Percentiles rank a stretch among this genome's conserved stretches.
Evolutionary conservation across 2,329 filamentous ascomycete species (phyloP).

Genomic region (Xylaria digitata): DNA sequence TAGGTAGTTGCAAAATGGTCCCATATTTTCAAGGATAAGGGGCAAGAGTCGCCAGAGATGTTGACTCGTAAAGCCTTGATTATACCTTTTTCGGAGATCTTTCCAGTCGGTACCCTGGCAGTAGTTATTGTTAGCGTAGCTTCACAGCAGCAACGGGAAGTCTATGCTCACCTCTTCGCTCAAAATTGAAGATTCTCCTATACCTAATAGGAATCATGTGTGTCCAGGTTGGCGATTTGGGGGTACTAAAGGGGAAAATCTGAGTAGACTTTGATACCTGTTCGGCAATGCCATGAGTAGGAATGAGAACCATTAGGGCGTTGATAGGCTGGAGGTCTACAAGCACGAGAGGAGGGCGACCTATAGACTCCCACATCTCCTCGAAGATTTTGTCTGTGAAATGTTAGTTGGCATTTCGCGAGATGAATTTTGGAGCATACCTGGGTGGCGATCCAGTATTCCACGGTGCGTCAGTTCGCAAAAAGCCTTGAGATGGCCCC

Average conservation of each 20-base stretch:
- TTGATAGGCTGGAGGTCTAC: slow-evolving; percentile 16
- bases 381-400: slow-evolving; percentile 38
- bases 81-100: slow-evolving; percentile 44
- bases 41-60: slow-evolving; percentile 54
- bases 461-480: slow-evolving; percentile 51
- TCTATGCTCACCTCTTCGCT: slow-evolving; percentile 35
- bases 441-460: slow-evolving; percentile 37
- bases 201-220: slow-evolving; percentile 39
- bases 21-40: slow-evolving; percentile 52
- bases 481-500: slow-evolving; percentile 39
- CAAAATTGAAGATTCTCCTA: slow-evolving; percentile 37
- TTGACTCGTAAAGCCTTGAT: slow-evolving; percentile 54
- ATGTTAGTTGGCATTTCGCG: slow-evolving; percentile 1
- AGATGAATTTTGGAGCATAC: slow-evolving; percentile 14
- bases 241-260: too few species aligned
- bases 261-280: slow-evolving; percentile 28
- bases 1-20: slow-evolving; percentile 48
- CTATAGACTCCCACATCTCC: slow-evolving; percentile 40
- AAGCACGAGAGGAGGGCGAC: slow-evolving; percentile 40
- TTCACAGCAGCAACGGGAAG: background rate
- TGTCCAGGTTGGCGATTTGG: background rate
- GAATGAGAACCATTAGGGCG: too few species aligned
- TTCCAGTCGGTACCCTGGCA: slow-evolving; percentile 32
- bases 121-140: background rate
- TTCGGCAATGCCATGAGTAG: slow-evolving; percentile 31